A percentile compares a stretch with the other conserved stretches of the same genome.
Evolutionary conservation across 2,329 filamentous ascomycete genomes (phyloP).

Genomic region (Fusarium sp.): DNA sequence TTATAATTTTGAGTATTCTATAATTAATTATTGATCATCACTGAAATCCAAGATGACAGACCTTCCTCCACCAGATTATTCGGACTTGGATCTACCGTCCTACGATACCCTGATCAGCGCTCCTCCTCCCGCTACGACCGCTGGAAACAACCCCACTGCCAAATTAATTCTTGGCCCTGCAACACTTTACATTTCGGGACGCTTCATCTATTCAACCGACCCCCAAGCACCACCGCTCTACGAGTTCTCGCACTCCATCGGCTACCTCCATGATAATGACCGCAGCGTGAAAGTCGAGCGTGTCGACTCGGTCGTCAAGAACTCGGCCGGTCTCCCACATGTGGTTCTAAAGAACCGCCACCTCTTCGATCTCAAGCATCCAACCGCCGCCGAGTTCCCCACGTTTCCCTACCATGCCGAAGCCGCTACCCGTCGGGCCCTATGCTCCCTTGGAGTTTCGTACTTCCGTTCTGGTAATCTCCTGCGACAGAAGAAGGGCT

Average conservation of each 20-base stretch:
- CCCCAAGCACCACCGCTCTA: slow-evolving; percentile 50
- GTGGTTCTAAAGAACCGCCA: slow-evolving; percentile 49
- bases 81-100: slow-evolving; percentile 38
- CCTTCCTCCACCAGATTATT: slow-evolving; percentile 23
- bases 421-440: slow-evolving; percentile 46
- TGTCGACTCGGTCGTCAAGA: slow-evolving; percentile 49
- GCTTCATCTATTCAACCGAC: slow-evolving; percentile 52
- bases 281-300: slow-evolving; percentile 50
- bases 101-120: slow-evolving; percentile 38
- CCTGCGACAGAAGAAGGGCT: slow-evolving; percentile 44
- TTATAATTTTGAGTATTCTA: neutral
- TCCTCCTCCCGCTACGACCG: slow-evolving; percentile 5
- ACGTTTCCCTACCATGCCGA: slow-evolving; percentile 53
- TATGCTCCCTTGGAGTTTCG: slow-evolving; percentile 49
- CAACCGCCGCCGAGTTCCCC: slow-evolving; percentile 45
- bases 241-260: slow-evolving; percentile 53
- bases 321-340: slow-evolving; percentile 41
- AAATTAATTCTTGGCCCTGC: slow-evolving; percentile 46
- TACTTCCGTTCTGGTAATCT: slow-evolving; percentile 42
- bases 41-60: slow-evolving; percentile 24
- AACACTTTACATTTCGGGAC: slow-evolving; percentile 51
- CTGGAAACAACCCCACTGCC: slow-evolving; percentile 20
- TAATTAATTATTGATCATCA: neutral
- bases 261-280: slow-evolving; percentile 50
- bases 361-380: slow-evolving; percentile 54